Evolutionary conservation across 148 eudicot species (phyloP).

Genomic region (Gaultheria prostrata): DNA sequence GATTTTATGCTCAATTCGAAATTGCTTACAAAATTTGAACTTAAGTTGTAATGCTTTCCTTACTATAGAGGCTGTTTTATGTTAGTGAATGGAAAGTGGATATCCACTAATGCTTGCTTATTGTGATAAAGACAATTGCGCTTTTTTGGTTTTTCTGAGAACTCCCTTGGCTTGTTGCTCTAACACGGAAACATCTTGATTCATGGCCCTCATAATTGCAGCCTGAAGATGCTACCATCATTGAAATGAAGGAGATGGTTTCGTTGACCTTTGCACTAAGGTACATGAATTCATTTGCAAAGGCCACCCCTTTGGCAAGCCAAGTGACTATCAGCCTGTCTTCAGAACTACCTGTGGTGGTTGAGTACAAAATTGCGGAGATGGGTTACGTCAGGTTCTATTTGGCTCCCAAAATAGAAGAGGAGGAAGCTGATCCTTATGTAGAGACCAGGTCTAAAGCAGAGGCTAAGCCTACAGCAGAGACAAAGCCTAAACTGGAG

Average conservation of each 20-base stretch:
- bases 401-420: slow-evolving; percentile 76
- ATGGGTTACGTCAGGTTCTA: slow-evolving; percentile 70
- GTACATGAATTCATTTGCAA: slow-evolving; percentile 60
- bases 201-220: slow-evolving; percentile 24
- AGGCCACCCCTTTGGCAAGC: slow-evolving; percentile 57
- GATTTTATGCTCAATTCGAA: not conserved
- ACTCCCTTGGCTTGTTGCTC: not conserved
- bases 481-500: slow-evolving; percentile 25
- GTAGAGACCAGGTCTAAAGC: slow-evolving; percentile 24
- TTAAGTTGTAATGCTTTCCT: not conserved
- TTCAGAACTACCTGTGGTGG: slow-evolving; percentile 60
- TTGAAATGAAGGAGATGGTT: slow-evolving; percentile 53
- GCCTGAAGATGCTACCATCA: slow-evolving; percentile 57
- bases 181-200: not conserved
- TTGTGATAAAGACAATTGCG: not conserved
- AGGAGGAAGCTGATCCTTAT: slow-evolving; percentile 45
- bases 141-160: not conserved
- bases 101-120: not conserved
- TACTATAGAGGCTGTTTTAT: not conserved
- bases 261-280: slow-evolving; percentile 61
- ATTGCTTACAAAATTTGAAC: not conserved
- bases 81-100: not conserved
- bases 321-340: slow-evolving; percentile 65
- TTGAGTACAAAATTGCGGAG: slow-evolving; percentile 71
- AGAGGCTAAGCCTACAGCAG: slow-evolving; percentile 20